Conservation (phyloP, 148 eudicot genomes). For the Arctostaphylos glauca region DNA sequence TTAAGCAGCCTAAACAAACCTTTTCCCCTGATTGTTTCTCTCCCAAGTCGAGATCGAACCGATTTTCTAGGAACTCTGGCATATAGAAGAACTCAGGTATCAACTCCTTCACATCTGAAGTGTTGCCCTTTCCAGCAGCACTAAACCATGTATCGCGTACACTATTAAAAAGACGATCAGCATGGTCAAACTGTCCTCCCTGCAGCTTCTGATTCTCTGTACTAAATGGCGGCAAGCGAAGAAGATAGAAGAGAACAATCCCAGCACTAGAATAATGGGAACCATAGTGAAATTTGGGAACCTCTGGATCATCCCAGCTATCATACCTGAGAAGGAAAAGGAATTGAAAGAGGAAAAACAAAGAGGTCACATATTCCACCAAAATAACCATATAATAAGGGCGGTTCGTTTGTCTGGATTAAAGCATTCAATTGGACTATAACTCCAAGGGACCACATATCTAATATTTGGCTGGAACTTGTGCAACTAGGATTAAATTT, state of each 20-base stretch:
- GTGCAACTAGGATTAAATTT: not conserved
- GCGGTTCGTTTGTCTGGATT: not conserved
- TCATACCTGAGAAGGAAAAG: slow-evolving; percentile 57
- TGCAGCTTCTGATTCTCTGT: slow-evolving; percentile 90
- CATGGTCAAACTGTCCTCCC: slow-evolving; percentile 99
- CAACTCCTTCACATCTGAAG: slow-evolving; percentile 98
- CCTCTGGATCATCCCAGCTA: slow-evolving; percentile 99
- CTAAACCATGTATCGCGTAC: slow-evolving; percentile 89
- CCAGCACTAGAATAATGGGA: slow-evolving; percentile 99
- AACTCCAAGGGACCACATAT: too few species aligned
- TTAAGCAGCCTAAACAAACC: slow-evolving; percentile 41
- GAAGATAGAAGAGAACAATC: slow-evolving; percentile 92
- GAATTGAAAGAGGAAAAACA: not conserved
- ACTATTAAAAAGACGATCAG: slow-evolving; percentile 97
- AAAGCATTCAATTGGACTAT: not conserved
- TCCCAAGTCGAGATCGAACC: slow-evolving; percentile 87
- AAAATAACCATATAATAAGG: not conserved
- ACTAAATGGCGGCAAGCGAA: slow-evolving; percentile 94
- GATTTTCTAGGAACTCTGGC: slow-evolving; percentile 94
- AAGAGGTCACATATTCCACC: not conserved
- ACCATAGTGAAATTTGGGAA: slow-evolving; percentile 97
- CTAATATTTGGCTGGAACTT: not conserved
- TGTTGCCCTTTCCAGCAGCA: slow-evolving; percentile 98
- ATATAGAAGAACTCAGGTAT: slow-evolving; percentile 97
- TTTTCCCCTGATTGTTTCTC: slow-evolving; percentile 99